Evolutionary conservation across 1,284 basidiomycete species (phyloP).

Genomic region (Entoloma clypeatum): DNA sequence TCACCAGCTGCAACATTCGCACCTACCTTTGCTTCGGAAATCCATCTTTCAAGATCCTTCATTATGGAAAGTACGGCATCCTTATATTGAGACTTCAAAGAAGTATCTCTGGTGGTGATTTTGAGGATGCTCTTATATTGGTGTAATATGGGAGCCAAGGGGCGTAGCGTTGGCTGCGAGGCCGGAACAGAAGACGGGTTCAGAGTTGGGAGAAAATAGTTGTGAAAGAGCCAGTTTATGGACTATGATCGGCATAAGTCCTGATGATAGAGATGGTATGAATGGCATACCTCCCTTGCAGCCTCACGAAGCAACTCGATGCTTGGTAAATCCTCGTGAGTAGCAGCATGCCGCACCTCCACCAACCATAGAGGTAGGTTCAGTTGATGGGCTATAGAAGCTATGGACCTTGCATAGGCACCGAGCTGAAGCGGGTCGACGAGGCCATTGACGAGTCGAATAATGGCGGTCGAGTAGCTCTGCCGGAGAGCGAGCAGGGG

Average conservation of each 20-base stretch:
- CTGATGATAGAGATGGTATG: background rate
- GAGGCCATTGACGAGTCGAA: conserved; percentile 90
- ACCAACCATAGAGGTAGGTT: conserved; percentile 88
- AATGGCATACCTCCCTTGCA: conserved; percentile 56
- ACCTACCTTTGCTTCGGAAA: conserved; percentile 64
- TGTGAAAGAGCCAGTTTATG: conserved; percentile 74
- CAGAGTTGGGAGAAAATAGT: conserved; percentile 76
- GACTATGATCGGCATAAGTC: conserved; percentile 41
- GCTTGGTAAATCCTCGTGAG: conserved; percentile 93
- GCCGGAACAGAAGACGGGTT: conserved; percentile 45
- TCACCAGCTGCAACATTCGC: conserved; percentile 44
- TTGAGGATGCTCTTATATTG: conserved; percentile 70
- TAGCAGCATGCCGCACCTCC: conserved; percentile 92
- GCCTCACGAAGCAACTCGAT: conserved; percentile 78
- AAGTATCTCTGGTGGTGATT: conserved; percentile 54
- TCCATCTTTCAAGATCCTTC: conserved; percentile 68
- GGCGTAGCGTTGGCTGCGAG: conserved; percentile 37
- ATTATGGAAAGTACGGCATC: conserved; percentile 45
- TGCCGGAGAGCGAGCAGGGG: conserved; percentile 53
- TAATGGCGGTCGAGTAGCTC: conserved; percentile 73
- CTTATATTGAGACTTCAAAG: conserved; percentile 50
- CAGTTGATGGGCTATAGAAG: conserved; percentile 82
- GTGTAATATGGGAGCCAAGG: conserved; percentile 57
- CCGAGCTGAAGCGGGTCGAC: conserved; percentile 93
- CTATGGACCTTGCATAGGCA: conserved; percentile 85